Percentiles rank a stretch among this genome's conserved stretches.
Conservation (phyloP, 2,329 filamentous ascomycete genomes). For the Orbilia quercus region DNA sequence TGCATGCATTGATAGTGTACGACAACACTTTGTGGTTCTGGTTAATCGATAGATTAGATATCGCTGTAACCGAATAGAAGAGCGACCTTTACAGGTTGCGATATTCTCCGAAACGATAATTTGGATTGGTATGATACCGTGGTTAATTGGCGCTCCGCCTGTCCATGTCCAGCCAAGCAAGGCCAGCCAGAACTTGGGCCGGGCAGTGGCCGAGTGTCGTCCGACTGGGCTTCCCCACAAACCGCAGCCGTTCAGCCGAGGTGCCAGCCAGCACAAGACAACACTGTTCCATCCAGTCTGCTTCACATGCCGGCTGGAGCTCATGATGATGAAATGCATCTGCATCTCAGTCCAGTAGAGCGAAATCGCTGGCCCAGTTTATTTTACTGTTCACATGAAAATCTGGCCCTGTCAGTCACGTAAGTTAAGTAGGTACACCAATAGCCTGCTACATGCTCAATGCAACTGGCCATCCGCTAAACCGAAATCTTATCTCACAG, state of each 20-base stretch:
- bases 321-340: background rate
- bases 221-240: conserved; percentile 21
- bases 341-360: background rate
- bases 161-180: too few species aligned
- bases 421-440: too few species aligned
- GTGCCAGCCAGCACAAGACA: conserved; percentile 17
- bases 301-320: conserved; percentile 15
- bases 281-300: conserved; percentile 12
- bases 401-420: conserved; percentile 23
- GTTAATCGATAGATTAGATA: conserved; percentile 12
- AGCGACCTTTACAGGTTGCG: conserved; percentile 10
- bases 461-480: conserved; percentile 50
- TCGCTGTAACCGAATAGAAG: background rate
- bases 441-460: conserved; percentile 1
- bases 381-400: conserved; percentile 44
- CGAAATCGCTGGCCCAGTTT: background rate
- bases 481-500: conserved; percentile 56
- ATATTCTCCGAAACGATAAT: conserved; percentile 54
- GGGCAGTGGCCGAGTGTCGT: conserved; percentile 48
- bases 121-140: too few species aligned
- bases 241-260: conserved; percentile 54
- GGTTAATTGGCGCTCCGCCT: conserved; percentile 18
- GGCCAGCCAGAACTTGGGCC: conserved; percentile 12
- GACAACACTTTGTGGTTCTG: background rate
- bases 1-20: background rate